Evolutionary conservation across 257 asterid genomes (phyloP).

Genomic region (Leptodermis oblonga): DNA sequence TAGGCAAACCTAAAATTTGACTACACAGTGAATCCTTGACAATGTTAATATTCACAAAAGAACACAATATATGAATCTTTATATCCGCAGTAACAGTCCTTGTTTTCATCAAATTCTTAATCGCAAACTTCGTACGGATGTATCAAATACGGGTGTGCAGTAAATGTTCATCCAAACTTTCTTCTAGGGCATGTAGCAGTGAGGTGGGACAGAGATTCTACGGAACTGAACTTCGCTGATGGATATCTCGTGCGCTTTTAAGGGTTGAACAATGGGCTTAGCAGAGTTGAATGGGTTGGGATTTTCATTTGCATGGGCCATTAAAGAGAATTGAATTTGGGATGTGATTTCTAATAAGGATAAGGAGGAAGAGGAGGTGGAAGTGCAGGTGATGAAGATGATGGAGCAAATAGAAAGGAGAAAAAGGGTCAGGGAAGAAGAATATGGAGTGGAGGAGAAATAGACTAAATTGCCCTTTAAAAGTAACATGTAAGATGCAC

Average conservation of each 20-base stretch:
- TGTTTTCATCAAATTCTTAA: too few relatives aligned
- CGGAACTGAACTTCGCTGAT: conserved; percentile 67
- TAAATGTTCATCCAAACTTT: conserved; percentile 71
- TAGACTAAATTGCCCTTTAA: too few relatives aligned
- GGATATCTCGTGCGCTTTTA: conserved; percentile 69
- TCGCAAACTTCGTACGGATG: conserved; percentile 71
- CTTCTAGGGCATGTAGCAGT: conserved; percentile 72
- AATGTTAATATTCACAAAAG: conserved; percentile 65
- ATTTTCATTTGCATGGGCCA: too few relatives aligned
- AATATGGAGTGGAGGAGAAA: too few relatives aligned
- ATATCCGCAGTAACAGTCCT: conserved; percentile 75
- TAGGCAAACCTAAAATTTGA: conserved; percentile 80
- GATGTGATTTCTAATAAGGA: too few relatives aligned
- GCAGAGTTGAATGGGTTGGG: too few relatives aligned
- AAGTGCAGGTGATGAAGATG: too few relatives aligned
- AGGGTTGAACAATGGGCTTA: conserved; percentile 63
- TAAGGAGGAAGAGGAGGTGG: too few relatives aligned
- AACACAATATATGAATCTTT: conserved; percentile 71
- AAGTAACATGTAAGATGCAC: too few relatives aligned
- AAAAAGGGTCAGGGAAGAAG: too few relatives aligned
- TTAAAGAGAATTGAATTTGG: too few relatives aligned
- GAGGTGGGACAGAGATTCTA: conserved; percentile 57
- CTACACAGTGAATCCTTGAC: conserved; percentile 83
- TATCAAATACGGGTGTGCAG: conserved; percentile 63
- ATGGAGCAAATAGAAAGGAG: too few relatives aligned